Evolutionary conservation across 2,329 filamentous ascomycete genomes (phyloP).

Genomic region (Hypoxylon sp.): DNA sequence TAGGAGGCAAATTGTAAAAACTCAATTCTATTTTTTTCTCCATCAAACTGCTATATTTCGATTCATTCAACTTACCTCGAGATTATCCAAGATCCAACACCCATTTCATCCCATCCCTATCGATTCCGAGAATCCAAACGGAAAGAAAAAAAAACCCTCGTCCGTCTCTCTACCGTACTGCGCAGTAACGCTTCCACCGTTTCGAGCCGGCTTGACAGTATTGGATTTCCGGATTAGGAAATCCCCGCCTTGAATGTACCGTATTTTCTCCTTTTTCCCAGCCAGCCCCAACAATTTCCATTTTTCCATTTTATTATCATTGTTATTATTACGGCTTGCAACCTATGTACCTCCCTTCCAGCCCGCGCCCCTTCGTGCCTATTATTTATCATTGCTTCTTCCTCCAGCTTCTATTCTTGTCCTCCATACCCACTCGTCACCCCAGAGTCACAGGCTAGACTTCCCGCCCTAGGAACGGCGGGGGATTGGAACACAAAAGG

Average conservation of each 20-base stretch:
- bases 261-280: slow-evolving; percentile 16
- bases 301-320: slow-evolving; percentile 13
- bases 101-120: no score
- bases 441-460: slow-evolving; percentile 32
- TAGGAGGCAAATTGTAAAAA: neutral
- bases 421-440: slow-evolving; percentile 35
- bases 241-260: slow-evolving; percentile 38
- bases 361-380: slow-evolving; percentile 7
- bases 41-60: no score
- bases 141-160: neutral
- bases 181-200: slow-evolving; percentile 1
- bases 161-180: slow-evolving; percentile 25
- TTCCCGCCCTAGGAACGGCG: slow-evolving; percentile 35
- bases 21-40: neutral
- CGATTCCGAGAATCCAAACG: no score
- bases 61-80: no score
- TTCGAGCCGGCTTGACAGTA: slow-evolving; percentile 27
- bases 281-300: slow-evolving; percentile 34
- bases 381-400: slow-evolving; percentile 40
- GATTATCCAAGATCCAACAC: no score
- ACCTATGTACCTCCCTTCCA: neutral
- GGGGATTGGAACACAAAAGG: slow-evolving; percentile 29
- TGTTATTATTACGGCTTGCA: slow-evolving; percentile 29
- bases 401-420: slow-evolving; percentile 33
- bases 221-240: slow-evolving; percentile 45